Evolutionary conservation across 129 eudicot species (phyloP).

Genomic region (Scalesia atractyloides): DNA sequence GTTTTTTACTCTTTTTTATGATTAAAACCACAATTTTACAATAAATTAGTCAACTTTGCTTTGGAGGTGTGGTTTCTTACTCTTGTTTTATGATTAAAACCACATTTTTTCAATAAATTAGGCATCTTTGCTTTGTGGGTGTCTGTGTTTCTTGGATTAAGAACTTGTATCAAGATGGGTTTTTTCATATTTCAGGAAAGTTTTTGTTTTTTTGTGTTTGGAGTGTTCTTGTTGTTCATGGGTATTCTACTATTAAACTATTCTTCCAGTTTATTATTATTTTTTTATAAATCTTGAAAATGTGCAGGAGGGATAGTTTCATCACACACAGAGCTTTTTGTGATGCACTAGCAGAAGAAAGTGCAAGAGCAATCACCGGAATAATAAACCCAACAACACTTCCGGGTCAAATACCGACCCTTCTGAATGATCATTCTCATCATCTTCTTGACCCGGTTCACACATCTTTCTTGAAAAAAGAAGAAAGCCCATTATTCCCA

Average conservation of each 20-base stretch:
- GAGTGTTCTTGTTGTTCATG: slow-evolving; percentile 27
- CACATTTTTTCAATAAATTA: slow-evolving; percentile 18
- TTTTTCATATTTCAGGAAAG: slow-evolving; percentile 18
- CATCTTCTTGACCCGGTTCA: slow-evolving; percentile 31
- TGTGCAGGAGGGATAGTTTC: slow-evolving; percentile 82
- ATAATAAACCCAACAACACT: slow-evolving; percentile 15
- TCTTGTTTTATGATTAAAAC: not conserved
- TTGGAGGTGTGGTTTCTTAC: slow-evolving; percentile 22
- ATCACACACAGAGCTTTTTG: slow-evolving; percentile 90
- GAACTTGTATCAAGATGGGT: slow-evolving; percentile 27
- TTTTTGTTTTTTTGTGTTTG: slow-evolving; percentile 41
- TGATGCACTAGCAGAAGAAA: slow-evolving; percentile 86
- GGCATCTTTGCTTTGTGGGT: slow-evolving; percentile 30
- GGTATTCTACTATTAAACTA: slow-evolving; percentile 4
- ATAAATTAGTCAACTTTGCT: slow-evolving; percentile 14
- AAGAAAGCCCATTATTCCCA: slow-evolving; percentile 48
- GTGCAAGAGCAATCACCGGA: slow-evolving; percentile 53
- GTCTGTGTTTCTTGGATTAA: slow-evolving; percentile 27
- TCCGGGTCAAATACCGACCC: slow-evolving; percentile 36
- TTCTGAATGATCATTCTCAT: slow-evolving; percentile 20
- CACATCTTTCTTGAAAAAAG: slow-evolving; percentile 40
- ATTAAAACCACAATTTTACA: slow-evolving; percentile 15
- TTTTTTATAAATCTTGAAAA: slow-evolving; percentile 8
- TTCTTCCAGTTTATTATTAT: not conserved
- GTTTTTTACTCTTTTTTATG: slow-evolving; percentile 5